Base-by-base conservation (phyloP, 1,284 basidiomycete genomes). In the Apiotrichum mycotoxinovorans region DNA sequence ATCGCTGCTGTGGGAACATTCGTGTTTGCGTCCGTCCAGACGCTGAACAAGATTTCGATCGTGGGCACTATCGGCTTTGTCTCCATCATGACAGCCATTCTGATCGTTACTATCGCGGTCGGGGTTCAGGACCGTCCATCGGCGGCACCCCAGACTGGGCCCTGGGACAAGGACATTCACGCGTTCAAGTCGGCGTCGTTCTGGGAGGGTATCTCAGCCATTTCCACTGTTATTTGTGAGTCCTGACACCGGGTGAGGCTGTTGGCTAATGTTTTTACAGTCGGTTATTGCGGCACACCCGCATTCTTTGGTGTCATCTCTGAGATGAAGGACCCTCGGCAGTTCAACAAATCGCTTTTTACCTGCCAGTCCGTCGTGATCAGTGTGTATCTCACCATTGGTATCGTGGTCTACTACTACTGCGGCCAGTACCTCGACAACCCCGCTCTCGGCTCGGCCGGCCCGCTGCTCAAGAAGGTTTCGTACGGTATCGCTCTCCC, bases 391-490 rank as follows among this genome's bases (percentile, higher is more conserved):
- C 20, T 50, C 30, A 65, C 64, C 25, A 64, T 64, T 37, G 54
- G 51, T 26, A 53, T 68, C 41, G 50, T 67, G 33, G 58, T 68
- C 15, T 68, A 69, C 61, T 63, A 66, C 61, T 73, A 66, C 58
- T 64, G 63, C 52, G 73, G 73, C 1, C 64, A 71, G 50, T 75
- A 75, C 60, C 66, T 79, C 48, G 69, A 74, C 23, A 68, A 63
- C 4, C 78, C 78, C 8, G 75, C 77, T 0, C 68, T 78, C 7
- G 75, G 75, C 0, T 71, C 71, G 8, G 78, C 77, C 7, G 77
- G 78, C 25, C 57, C 58, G 2, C 50, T 77, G 33, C 64, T 79
- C 57, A 74, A 78, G 67, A 64, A 68, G 48, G 58, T 67, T 27
- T 38, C 54, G 14, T 65, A 61, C 47, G 60, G 57, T 23, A 47